Conservation (phyloP, 129 eudicot species). For the Flaveria robusta region DNA sequence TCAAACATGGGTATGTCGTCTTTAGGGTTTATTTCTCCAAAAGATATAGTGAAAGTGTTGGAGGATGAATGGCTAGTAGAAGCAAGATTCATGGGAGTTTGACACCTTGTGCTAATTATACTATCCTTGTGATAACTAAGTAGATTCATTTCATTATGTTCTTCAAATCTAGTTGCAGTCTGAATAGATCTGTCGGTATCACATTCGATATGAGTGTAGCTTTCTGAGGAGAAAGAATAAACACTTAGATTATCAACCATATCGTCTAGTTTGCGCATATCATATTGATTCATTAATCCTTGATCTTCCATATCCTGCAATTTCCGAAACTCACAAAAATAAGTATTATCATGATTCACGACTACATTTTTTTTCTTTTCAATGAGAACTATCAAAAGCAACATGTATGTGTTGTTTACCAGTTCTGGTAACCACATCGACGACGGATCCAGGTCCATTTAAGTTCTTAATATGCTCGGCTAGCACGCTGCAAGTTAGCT, state of each 20-base stretch:
- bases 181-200: background rate
- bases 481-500: background rate
- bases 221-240: conserved; percentile 3
- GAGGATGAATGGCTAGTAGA: conserved; percentile 9
- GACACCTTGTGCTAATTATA: background rate
- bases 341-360: background rate
- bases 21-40: conserved; percentile 27
- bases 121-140: background rate
- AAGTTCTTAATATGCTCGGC: background rate
- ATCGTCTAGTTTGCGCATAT: background rate
- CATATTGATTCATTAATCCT: background rate
- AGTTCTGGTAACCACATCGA: conserved; percentile 19
- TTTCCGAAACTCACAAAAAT: background rate
- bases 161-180: background rate
- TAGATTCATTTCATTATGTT: conserved; percentile 4
- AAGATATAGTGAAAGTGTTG: conserved; percentile 25
- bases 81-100: background rate
- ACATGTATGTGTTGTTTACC: background rate
- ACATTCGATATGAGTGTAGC: background rate
- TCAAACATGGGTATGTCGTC: background rate
- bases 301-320: conserved; percentile 26
- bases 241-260: background rate
- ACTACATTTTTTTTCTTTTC: background rate
- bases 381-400: background rate
- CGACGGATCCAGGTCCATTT: conserved; percentile 20